Percentiles rank a stretch among this genome's conserved stretches.
These are phyloP conservation scores for Orobanche coerulescens DNA, from an alignment of 257 asterid genomes.

Conservation along the genomic window DNA sequence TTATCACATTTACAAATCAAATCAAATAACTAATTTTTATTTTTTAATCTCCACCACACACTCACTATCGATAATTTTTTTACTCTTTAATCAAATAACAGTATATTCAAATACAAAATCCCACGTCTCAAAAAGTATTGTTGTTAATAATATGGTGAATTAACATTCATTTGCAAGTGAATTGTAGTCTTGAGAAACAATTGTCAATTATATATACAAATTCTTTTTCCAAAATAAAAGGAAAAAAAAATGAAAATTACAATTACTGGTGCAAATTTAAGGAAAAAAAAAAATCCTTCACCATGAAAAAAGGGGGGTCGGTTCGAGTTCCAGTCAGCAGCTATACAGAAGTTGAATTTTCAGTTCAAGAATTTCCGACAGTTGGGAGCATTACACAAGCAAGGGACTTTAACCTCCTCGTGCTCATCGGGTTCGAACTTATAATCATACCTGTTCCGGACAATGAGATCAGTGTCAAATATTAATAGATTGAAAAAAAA, in stretches of 20 bases:
- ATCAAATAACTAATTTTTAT: no score
- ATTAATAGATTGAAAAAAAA: background rate
- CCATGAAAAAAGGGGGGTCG: conserved; percentile 4
- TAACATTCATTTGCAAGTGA: conserved; percentile 2
- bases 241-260: conserved; percentile 5
- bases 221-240: background rate
- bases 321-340: conserved; percentile 13
- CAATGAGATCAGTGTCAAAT: background rate
- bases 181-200: background rate
- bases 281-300: background rate
- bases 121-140: conserved; percentile 3
- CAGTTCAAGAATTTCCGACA: conserved; percentile 81
- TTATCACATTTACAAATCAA: no score
- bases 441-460: conserved; percentile 68
- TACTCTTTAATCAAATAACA: no score
- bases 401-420: conserved; percentile 84
- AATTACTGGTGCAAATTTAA: conserved; percentile 8
- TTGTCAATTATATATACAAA: background rate
- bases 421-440: conserved; percentile 78
- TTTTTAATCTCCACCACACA: no score
- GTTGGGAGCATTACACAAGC: conserved; percentile 69
- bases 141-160: background rate
- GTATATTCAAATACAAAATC: background rate
- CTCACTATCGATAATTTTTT: no score
- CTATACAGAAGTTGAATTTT: conserved; percentile 21